Base-by-base conservation (phyloP, 768 basidiomycete genomes). In the Leccinum incarnatum region DNA sequence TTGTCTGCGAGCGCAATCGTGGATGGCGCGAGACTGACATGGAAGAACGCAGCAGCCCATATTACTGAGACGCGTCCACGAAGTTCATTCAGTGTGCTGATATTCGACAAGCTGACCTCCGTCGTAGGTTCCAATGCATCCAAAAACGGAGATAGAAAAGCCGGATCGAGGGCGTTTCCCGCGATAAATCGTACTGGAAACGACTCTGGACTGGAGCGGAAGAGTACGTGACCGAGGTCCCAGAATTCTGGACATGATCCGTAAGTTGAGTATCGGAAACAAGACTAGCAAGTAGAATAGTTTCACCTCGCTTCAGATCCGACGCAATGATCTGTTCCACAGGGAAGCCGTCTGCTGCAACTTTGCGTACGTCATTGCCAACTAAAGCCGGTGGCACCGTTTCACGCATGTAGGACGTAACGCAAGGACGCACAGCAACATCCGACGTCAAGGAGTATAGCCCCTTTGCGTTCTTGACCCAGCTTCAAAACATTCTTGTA, bases 171-270 rank as follows among this genome's bases (percentile, higher is more conserved):
- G 0, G 71, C 75, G 59, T 89, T 79, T 1, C 86, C 87, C 11
- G 76, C 70, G 15, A 88, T 54, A 65, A 89, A 88, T 0, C 73
- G 68, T 0, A 77, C 82, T 2, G 83, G 81, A 69, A 84, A 87
- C 0, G 78, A 75, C 40, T 78, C 72, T 0, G 80, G 78, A 0
- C 76, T 82, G 4, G 81, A 77, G 52, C 69, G 77, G 72, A 87
- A 89, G 15, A 89, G 74, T 46, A 81, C 74, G 60, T 88, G 85
- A 1, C 87, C 87, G 4, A 80, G 74, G 5, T 82, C 76, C 86
- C 85, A 88, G 60, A 84, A 83, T 10, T 73, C 86, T 87, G 56
- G 17, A 30, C 50, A 42, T 27, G 21, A 19, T 56, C 11, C 27
- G 17, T 48, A 32, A 8, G 17, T 45, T 3, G 25, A 5, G 2